These are phyloP conservation scores for Globisporangium camurandrum DNA, from an alignment of 352 stramenopile species.

Conservation along the genomic window DNA sequence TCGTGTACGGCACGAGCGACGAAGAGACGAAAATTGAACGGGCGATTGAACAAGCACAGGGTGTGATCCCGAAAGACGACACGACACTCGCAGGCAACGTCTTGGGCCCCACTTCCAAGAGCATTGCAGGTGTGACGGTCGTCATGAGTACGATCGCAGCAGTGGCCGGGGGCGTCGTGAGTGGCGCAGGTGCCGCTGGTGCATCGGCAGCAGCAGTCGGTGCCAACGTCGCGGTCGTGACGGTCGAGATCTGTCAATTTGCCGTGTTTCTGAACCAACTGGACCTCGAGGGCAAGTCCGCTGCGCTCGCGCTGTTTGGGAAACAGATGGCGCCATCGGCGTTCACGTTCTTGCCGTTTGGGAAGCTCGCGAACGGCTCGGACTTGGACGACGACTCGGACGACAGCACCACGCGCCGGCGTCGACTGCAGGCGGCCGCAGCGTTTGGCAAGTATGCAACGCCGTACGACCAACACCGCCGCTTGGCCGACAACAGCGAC, in stretches of 20 bases:
- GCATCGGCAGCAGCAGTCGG: conserved; percentile 44
- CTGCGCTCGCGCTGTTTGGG: conserved; percentile 54
- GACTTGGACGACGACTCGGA: conserved; percentile 8
- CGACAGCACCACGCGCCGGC: neutral
- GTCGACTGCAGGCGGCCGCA: neutral
- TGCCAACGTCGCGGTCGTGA: conserved; percentile 61
- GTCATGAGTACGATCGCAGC: conserved; percentile 62
- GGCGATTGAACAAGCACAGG: conserved; percentile 25
- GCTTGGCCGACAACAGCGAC: neutral
- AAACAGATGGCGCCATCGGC: conserved; percentile 67
- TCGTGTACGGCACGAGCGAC: conserved; percentile 41
- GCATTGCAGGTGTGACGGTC: conserved; percentile 61
- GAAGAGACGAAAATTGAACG: conserved; percentile 55
- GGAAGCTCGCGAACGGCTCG: conserved; percentile 32
- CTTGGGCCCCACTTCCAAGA: conserved; percentile 58
- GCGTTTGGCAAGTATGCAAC: no score
- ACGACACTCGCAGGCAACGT: conserved; percentile 49
- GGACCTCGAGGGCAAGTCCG: conserved; percentile 64
- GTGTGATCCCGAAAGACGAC: conserved; percentile 60
- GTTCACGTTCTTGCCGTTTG: conserved; percentile 76
- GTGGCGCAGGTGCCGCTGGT: conserved; percentile 26
- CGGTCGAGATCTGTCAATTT: conserved; percentile 77
- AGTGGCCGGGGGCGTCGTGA: conserved; percentile 52
- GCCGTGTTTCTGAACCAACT: conserved; percentile 71
- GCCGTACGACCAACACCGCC: no score